Base-by-base conservation (phyloP, 2,329 filamentous ascomycete genomes). In the Sclerotinia sclerotiorum region DNA sequence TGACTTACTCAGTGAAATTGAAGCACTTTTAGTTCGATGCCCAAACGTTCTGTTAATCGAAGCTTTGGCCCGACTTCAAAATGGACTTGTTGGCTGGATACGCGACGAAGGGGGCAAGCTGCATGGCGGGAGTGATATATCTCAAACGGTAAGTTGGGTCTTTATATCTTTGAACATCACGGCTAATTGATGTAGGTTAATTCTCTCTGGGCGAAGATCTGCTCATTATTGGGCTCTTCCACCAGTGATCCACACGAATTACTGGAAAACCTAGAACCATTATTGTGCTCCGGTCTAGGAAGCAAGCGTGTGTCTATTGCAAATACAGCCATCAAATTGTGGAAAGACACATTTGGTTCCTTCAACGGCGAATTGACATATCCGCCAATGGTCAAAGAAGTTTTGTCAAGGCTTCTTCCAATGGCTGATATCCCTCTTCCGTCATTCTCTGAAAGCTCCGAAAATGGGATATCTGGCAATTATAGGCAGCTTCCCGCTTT, bases 281-380 rank as follows among this genome's bases (percentile, higher is more conserved):
- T 89, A 5, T 76, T 89, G 21, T 84, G 82, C 54, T 82, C 84
- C 15, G 85, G 83, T 1, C 89, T 84, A 78, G 84, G 78, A 71
- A 89, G 81, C 80, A 89, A 81, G 77, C 90, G 76, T 67, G 71
- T 84, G 75, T 55, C 84, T 74, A 84, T 81, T 73, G 91, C 80
- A 70, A 87, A 79, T 77, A 82, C 76, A 75, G 79, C 87, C 2
- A 81, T 88, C 35, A 75, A 79, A 21, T 82, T 85, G 70, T 97
- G 93, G 93, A 94, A 93, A 72, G 77, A 79, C 0, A 84, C 88
- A 0, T 93, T 92, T 74, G 88, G 88, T 27, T 80, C 84, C 21
- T 83, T 85, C 51, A 81, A 86, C 4, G 79, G 80, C 8, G 51
- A 69, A 7, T 75, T 93, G 1, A 79, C 85, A 32, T 94, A 92